A percentile compares a stretch with the other conserved stretches of the same genome.
phyloP scores from a whole-genome alignment of 768 basidiomycete genomes.

The Cystoderma amianthinum region DNA sequence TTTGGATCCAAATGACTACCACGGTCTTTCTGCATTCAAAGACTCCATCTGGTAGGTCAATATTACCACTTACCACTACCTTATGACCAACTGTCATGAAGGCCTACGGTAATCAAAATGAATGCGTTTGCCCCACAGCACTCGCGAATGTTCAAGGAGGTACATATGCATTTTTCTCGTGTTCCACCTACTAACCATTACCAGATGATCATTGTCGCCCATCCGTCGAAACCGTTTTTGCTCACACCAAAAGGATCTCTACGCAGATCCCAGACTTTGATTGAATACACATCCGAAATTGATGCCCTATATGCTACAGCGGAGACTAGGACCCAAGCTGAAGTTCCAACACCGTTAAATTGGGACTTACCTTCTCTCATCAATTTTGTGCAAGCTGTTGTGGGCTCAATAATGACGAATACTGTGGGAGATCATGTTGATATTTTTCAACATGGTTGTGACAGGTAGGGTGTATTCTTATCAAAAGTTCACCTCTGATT shows the following conservation, averaged over 20 bases:
- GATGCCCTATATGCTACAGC: constrained; percentile 22
- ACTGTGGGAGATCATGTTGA: constrained; percentile 23
- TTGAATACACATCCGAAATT: constrained; percentile 32
- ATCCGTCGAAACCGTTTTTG: constrained; percentile 30
- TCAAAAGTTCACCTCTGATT: neutral
- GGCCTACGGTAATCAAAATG: constrained; percentile 31
- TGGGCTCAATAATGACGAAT: constrained; percentile 18
- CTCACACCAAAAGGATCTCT: constrained; percentile 34
- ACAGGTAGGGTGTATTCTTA: constrained; percentile 25
- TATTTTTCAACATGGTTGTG: constrained; percentile 31
- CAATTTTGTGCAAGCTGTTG: constrained; percentile 22
- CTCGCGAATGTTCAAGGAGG: constrained; percentile 40
- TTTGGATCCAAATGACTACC: constrained; percentile 15
- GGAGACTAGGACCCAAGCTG: constrained; percentile 12
- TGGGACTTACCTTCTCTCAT: constrained; percentile 6
- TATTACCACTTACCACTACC: too few species aligned
- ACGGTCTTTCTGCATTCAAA: constrained; percentile 13
- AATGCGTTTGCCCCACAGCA: constrained; percentile 36
- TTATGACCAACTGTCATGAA: too few species aligned
- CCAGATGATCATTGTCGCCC: constrained; percentile 36
- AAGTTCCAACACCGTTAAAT: constrained; percentile 11
- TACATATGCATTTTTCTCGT: constrained; percentile 5
- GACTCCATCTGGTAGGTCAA: constrained; percentile 15
- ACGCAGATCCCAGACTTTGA: constrained; percentile 26
- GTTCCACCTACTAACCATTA: neutral